Evolutionary conservation across 306 rosid genomes (phyloP), one percentile per base, ranked within the genome.

Genomic region (Hippophae tibetana): DNA sequence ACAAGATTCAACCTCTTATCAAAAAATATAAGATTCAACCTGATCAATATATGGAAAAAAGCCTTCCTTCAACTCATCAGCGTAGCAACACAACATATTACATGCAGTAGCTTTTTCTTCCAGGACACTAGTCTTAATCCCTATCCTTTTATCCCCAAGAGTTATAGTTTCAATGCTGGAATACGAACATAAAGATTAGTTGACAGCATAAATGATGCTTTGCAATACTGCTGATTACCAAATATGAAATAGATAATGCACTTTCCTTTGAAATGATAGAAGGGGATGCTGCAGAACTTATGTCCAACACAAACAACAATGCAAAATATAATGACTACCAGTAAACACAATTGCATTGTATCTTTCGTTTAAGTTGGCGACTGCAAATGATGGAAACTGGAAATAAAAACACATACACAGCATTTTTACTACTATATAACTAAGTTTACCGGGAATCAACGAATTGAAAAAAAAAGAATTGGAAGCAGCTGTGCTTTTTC

Each of bases 51-150:
- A 92, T 7, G 96, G 99, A 71, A 81, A 92, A 79, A 92, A 92
- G 42, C 99, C 99, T 80, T 92, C 99, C 73, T 92, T 92, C 75
- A 92, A 63, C 76, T 92, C 99, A 73, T 92, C 99, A 47, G 99
- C 99, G 73, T 92, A 92, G 76, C 99, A 92, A 80, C 99, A 92
- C 42, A 92, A 75, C 99, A 92, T 92, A 73, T 92, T 92, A 75
- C 99, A 92, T 65, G 99, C 99, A 3, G 99, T 92, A 75, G 99
- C 99, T 72, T 92, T 92, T 79, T 92, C 99, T 72, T 92, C 99
- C 64, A 92, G 80, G 48, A 92, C 96, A 62, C 99, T 92, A 52
- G 99, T 92, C 76, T 88, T 92, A 79, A 92, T 92, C 60, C 99
- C 99, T 69, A 92, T 92, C 69, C 99, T 76, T 69, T 92, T 92